Base-by-base conservation (phyloP, 2,329 filamentous ascomycete species). In the Elsinoe ampelina region DNA sequence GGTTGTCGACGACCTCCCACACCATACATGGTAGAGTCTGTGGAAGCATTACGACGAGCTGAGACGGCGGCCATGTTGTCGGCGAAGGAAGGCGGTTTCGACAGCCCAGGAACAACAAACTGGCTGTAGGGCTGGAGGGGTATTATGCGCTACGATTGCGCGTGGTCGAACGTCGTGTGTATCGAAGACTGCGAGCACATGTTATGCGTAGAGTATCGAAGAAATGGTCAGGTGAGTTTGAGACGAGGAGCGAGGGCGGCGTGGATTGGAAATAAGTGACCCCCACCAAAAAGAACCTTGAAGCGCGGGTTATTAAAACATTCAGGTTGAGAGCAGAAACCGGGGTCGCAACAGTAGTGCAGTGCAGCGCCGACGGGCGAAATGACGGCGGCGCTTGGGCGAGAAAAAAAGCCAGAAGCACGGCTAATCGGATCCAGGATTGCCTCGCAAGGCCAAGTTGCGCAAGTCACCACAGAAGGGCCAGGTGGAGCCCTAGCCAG, bases 321-420 rank as follows among this genome's bases (percentile, higher is more conserved):
- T 52, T 52, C n/a, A 34, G 17, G 15, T 13, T 32, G 48, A 38
- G 30, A 15, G 48, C 32, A 34, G 22, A 30, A 34, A 34, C 48
- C 34, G 22, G 17, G 32, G 48, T 52, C 34, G 22, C 48, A 36
- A n/a, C n/a, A n/a, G n/a, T n/a, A n/a, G n/a, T n/a, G 26, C 48
- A 36, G 32, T 22, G 48, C 34, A 17, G 34, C 48, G 32, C 48
- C 48, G 48, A 39, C 48, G 48, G 48, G 48, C 48, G 48, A 52
- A 52, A 52, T 52, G 48, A 52, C 34, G 48, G 48, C 48, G 48
- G 48, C 48, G 48, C 48, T 52, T 52, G 48, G 48, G 48, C 48
- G 45, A 17, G 17, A 41, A 45, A 52, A 52, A 52, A 52, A 52
- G 34, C 38, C 48, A 52, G 48, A 52, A 13, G 32, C 34, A 52